Percentiles rank a stretch among this genome's conserved stretches.
Evolutionary conservation across 257 asterid species (phyloP).

Genomic region (Jasminum sambac): DNA sequence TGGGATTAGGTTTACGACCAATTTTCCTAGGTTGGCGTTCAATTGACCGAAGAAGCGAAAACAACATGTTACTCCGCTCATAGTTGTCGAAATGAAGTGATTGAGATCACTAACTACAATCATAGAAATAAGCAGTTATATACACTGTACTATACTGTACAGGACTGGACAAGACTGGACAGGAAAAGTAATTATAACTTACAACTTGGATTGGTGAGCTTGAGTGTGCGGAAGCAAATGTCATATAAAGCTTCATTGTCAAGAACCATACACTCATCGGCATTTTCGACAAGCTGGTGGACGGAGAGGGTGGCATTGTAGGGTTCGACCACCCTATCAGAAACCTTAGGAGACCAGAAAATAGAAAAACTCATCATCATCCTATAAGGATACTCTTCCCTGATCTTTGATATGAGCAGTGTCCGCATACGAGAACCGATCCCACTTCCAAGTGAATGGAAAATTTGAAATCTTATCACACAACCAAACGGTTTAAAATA

Average conservation of each 20-base stretch:
- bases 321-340: constrained; percentile 79
- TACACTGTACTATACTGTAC: not conserved
- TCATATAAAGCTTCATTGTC: constrained; percentile 79
- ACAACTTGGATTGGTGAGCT: constrained; percentile 83
- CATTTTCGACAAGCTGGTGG: constrained; percentile 71
- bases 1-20: constrained; percentile 72
- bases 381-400: constrained; percentile 75
- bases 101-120: constrained; percentile 75
- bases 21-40: constrained; percentile 70
- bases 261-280: constrained; percentile 79
- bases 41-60: constrained; percentile 75
- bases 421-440: constrained; percentile 85
- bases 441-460: constrained; percentile 76
- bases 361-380: constrained; percentile 79
- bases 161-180: not conserved
- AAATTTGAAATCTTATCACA: constrained; percentile 58
- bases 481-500: not conserved
- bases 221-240: constrained; percentile 77
- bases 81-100: constrained; percentile 70
- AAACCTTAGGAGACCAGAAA: constrained; percentile 75
- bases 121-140: not conserved
- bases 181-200: constrained; percentile 28
- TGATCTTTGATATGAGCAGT: constrained; percentile 63
- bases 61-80: constrained; percentile 79
- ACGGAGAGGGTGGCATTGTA: constrained; percentile 78